A percentile compares a stretch with the other conserved stretches of the same genome.
phyloP scores from a whole-genome alignment of 1,284 basidiomycete genomes.

The Boletus calvinii region DNA sequence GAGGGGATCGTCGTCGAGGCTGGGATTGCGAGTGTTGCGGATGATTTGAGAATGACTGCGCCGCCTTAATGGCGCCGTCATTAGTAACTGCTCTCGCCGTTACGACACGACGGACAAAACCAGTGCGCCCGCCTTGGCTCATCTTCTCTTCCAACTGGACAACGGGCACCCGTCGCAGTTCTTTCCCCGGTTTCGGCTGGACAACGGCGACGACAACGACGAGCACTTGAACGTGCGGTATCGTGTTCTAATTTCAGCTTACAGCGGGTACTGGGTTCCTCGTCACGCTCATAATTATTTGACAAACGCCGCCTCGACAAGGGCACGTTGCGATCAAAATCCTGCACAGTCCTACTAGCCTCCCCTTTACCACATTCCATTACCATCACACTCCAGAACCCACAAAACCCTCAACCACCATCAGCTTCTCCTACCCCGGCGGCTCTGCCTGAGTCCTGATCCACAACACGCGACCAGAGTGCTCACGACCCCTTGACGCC shows the following conservation, averaged over 20 bases:
- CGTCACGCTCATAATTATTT: constrained; percentile 36
- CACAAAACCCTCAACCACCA: constrained; percentile 40
- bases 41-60: constrained; percentile 16
- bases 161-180: constrained; percentile 15
- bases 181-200: constrained; percentile 6
- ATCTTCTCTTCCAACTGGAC: constrained; percentile 24
- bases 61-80: constrained; percentile 28
- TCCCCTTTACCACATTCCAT: constrained; percentile 56
- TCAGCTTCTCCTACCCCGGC: constrained; percentile 30
- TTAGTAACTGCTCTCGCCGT: constrained; percentile 32
- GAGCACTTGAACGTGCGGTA: constrained; percentile 24
- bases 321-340: constrained; percentile 74
- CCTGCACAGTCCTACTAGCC: constrained; percentile 57
- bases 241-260: constrained; percentile 22
- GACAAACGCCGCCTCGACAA: constrained; percentile 46
- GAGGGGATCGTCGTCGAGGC: constrained; percentile 11
- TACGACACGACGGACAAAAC: constrained; percentile 36
- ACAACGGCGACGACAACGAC: constrained; percentile 17
- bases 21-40: constrained; percentile 1
- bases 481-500: constrained; percentile 50
- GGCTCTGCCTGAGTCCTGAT: constrained; percentile 34
- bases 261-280: constrained; percentile 21
- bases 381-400: constrained; percentile 43
- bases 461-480: constrained; percentile 41
- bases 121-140: constrained; percentile 26